Base-by-base conservation (phyloP, 2,329 filamentous ascomycete species). In the Fusarium praegraminearum region DNA sequence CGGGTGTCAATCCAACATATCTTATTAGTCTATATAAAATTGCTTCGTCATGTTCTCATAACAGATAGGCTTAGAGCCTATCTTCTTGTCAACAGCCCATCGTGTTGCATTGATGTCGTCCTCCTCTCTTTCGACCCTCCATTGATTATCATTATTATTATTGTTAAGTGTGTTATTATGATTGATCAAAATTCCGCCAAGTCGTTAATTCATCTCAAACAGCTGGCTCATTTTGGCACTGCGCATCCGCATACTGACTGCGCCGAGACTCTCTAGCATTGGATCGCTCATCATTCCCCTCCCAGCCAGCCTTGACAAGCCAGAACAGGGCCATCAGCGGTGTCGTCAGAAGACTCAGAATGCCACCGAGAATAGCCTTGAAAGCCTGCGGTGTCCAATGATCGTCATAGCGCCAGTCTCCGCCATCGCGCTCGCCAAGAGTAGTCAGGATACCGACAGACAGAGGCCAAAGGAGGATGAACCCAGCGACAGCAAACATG, bases 261-360 rank as follows among this genome's bases (percentile, higher is more conserved):
- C 63, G 43, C n/a, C 65, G 43, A 11, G 50, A 50, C 7, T 60
- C 38, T 50, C 66, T 54, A 2, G 66, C 60, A 43, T 63, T 40
- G 13, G 51, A 57, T 11, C 61, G 53, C 12, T 58, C 30, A 22
- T 61, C 52, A 24, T 71, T 61, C 0, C 44, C 65, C 18, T 77
- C 75, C 84, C 83, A 86, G 0, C 84, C 85, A 12, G 81, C 83
- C 58, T 83, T 80, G 49, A 82, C 74, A 38, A 87, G 76, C 85
- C 85, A 87, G 62, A 86, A 85, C 22, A 79, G 69, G 36, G 82
- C 83, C 76, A 86, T 83, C 11, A 78, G 67, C 2, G 85, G 85
- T 46, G 84, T 85, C 41, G 81, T 82, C 43, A 85, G 53, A 46
- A 85, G 65, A 9, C 81, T 83, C 30, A 86, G 76, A 41, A 83